Conservation (phyloP, 768 basidiomycete species). For the Gloeopeniophorella convolvens region DNA sequence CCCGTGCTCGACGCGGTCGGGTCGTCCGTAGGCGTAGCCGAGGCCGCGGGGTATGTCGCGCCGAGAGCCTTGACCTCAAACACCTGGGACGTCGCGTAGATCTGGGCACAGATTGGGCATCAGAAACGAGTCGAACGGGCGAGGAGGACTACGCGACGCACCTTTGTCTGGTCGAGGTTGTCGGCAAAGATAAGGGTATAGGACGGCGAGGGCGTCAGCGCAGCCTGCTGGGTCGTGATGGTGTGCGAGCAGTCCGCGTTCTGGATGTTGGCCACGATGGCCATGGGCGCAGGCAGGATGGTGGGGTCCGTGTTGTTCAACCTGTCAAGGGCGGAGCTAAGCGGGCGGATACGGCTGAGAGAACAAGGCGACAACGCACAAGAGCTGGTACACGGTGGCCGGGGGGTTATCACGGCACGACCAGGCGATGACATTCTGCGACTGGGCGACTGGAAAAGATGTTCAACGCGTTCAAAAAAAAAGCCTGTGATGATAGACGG, state of each 20-base stretch:
- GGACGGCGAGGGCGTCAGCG: slow-evolving; percentile 34
- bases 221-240: slow-evolving; percentile 41
- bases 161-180: slow-evolving; percentile 44
- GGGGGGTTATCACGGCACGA: slow-evolving; percentile 38
- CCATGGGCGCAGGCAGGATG: slow-evolving; percentile 36
- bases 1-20: slow-evolving; percentile 12
- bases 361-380: neutral
- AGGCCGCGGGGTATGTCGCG: slow-evolving; percentile 43
- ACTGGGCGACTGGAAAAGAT: slow-evolving; percentile 42
- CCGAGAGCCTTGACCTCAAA: slow-evolving; percentile 60
- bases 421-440: slow-evolving; percentile 56
- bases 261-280: slow-evolving; percentile 44
- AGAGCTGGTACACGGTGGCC: slow-evolving; percentile 30
- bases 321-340: slow-evolving; percentile 26
- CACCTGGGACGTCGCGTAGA: slow-evolving; percentile 46
- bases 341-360: slow-evolving; percentile 14
- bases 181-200: slow-evolving; percentile 49
- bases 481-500: neutral
- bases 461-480: neutral
- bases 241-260: slow-evolving; percentile 55
- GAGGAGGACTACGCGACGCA: slow-evolving; percentile 29
- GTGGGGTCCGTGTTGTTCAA: slow-evolving; percentile 38
- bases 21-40: slow-evolving; percentile 28
- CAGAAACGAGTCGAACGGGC: neutral
- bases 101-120: slow-evolving; percentile 29